Percentiles rank a stretch among this genome's conserved stretches.
These are phyloP conservation scores for Bacidia gigantensis DNA, from an alignment of 495 filamentous ascomycete genomes.

Conservation along the genomic window DNA sequence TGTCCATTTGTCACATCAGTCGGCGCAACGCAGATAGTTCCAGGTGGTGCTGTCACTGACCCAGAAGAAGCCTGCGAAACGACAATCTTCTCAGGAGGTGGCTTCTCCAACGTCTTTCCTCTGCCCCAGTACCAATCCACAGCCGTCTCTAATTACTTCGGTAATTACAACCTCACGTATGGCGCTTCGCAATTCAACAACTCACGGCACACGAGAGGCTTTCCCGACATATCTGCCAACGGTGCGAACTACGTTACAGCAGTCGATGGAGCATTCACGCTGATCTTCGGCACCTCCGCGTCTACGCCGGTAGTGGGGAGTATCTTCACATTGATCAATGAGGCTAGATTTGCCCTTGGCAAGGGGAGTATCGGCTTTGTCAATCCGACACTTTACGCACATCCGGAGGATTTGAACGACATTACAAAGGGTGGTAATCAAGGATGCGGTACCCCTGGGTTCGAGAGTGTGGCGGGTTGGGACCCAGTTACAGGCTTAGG, in stretches of 20 bases:
- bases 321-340: conserved; percentile 49
- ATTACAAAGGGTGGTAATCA: conserved; percentile 45
- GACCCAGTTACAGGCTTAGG: conserved; percentile 53
- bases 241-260: conserved; percentile 42
- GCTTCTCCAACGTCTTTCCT: conserved; percentile 55
- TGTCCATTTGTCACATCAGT: conserved; percentile 41
- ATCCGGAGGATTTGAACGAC: conserved; percentile 49
- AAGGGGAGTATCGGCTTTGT: conserved; percentile 47
- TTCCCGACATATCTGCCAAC: conserved; percentile 52
- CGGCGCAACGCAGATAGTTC: conserved; percentile 33
- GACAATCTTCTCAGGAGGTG: conserved; percentile 44
- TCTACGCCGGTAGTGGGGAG: conserved; percentile 42
- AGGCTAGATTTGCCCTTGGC: conserved; percentile 40
- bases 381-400: conserved; percentile 46
- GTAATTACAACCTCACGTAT: conserved; percentile 32
- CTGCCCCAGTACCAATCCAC: conserved; percentile 42
- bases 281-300: conserved; percentile 44
- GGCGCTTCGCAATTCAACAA: conserved; percentile 39
- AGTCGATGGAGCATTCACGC: conserved; percentile 25
- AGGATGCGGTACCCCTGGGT: conserved; percentile 44
- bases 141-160: conserved; percentile 38
- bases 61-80: conserved; percentile 30
- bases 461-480: conserved; percentile 40
- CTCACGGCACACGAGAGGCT: conserved; percentile 45
- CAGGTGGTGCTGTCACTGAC: conserved; percentile 23